Conservation (phyloP, 108 stramenopile species). For the Skeletonema marinoi region DNA sequence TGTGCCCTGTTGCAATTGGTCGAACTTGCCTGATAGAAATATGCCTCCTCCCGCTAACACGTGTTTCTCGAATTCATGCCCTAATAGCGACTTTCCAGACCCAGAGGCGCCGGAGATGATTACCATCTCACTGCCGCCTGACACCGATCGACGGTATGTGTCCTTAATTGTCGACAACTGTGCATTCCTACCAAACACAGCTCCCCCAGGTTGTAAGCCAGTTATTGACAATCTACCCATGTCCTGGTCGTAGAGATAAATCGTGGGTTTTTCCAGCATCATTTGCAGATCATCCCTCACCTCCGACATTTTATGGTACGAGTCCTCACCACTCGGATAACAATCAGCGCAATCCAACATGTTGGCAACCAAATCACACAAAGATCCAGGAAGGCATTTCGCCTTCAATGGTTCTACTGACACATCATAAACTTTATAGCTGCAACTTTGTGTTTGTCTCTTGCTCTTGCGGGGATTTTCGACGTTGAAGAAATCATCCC, state of each 20-base stretch:
- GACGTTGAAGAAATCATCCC: background rate
- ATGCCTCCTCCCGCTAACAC: constrained; percentile 1
- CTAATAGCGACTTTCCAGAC: too few relatives aligned
- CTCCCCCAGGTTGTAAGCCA: background rate
- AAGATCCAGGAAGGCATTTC: constrained; percentile 10
- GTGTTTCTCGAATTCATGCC: background rate
- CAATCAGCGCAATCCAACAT: too few relatives aligned
- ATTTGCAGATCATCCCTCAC: too few relatives aligned
- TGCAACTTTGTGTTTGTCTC: background rate
- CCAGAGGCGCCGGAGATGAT: too few relatives aligned
- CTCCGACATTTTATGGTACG: too few relatives aligned
- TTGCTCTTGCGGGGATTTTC: background rate
- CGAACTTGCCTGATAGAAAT: too few relatives aligned
- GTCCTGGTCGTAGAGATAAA: too few relatives aligned
- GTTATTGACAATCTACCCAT: constrained; percentile 12
- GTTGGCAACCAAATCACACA: constrained; percentile 23
- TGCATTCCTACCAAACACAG: background rate
- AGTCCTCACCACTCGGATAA: too few relatives aligned
- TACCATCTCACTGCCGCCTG: too few relatives aligned
- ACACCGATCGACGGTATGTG: background rate
- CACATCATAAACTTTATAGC: background rate
- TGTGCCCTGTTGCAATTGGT: too few relatives aligned
- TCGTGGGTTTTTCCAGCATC: too few relatives aligned
- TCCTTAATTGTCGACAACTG: background rate
- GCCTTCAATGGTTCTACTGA: constrained; percentile 7